Evolutionary conservation across 2,329 filamentous ascomycete species (phyloP).

Genomic region (Epichloe elymi): DNA sequence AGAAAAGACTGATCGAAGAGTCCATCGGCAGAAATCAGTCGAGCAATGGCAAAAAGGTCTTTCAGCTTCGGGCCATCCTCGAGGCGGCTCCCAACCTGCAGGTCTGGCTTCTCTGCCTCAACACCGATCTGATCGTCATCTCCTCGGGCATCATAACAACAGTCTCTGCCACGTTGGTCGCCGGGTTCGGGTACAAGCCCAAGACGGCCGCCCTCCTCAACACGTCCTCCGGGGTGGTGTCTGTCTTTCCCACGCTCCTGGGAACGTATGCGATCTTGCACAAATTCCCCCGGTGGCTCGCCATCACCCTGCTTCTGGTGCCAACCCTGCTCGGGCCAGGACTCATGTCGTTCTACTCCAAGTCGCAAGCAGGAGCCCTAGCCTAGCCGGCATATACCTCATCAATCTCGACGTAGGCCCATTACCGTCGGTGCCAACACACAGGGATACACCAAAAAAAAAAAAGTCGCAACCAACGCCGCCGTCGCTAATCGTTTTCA

Average conservation of each 20-base stretch:
- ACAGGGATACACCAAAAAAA: constrained; percentile 28
- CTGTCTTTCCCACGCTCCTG: constrained; percentile 10
- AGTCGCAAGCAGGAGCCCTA: constrained; percentile 18
- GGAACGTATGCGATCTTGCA: constrained; percentile 14
- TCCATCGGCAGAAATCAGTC: constrained; percentile 39
- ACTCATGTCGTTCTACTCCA: constrained; percentile 15
- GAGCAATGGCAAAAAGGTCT: constrained; percentile 27
- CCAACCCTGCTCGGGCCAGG: constrained; percentile 13
- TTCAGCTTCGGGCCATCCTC: constrained; percentile 25
- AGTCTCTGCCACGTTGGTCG: constrained; percentile 14
- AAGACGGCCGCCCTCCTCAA: constrained; percentile 34
- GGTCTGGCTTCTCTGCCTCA: constrained; percentile 25
- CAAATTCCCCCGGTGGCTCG: constrained; percentile 16
- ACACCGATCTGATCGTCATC: constrained; percentile 11
- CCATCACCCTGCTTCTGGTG: constrained; percentile 12
- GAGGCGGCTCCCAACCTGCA: constrained; percentile 28
- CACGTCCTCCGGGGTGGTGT: constrained; percentile 13
- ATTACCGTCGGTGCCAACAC: constrained; percentile 31
- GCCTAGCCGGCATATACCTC: constrained; percentile 13
- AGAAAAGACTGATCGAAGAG: constrained; percentile 34
- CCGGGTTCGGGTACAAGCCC: constrained; percentile 21
- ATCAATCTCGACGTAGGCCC: constrained; percentile 29
- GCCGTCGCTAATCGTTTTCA: constrained; percentile 30
- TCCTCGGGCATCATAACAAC: too few species aligned
- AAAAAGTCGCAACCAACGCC: constrained; percentile 26